A percentile compares a stretch with the other conserved stretches of the same genome.
Conservation (phyloP, 768 basidiomycete species). For the Tulasnella sp. region DNA sequence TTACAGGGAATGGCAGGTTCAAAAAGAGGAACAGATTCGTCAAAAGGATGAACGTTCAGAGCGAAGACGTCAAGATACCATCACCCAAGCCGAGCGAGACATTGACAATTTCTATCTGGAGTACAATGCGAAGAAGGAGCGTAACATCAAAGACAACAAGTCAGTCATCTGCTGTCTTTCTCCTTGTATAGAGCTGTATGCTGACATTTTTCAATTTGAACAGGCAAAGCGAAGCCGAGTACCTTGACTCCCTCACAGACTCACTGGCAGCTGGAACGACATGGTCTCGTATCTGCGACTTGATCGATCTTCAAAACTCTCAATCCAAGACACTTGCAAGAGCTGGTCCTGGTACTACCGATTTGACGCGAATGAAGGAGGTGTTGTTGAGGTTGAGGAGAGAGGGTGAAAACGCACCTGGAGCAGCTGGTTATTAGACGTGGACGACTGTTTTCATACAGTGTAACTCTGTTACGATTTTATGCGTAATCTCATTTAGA, state of each 20-base stretch:
- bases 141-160: conserved; percentile 92
- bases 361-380: conserved; percentile 83
- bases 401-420: conserved; percentile 84
- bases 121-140: conserved; percentile 79
- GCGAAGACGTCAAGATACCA: conserved; percentile 64
- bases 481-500: no score
- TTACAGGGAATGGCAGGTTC: conserved; percentile 74
- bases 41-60: conserved; percentile 71
- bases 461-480: no score
- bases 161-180: conserved; percentile 29
- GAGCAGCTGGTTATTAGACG: conserved; percentile 74
- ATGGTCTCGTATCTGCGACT: conserved; percentile 84
- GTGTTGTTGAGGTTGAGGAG: conserved; percentile 77
- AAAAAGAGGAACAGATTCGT: conserved; percentile 71
- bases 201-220: background rate
- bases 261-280: conserved; percentile 81
- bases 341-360: conserved; percentile 75
- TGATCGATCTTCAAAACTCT: conserved; percentile 84
- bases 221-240: conserved; percentile 81
- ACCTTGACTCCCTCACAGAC: conserved; percentile 54
- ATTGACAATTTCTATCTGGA: conserved; percentile 88
- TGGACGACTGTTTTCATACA: no score
- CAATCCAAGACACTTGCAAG: conserved; percentile 93
- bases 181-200: background rate
- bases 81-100: conserved; percentile 67